phyloP scores from a whole-genome alignment of 225 moss, liverwort and hornwort species.

The Marchantia paleacea region DNA sequence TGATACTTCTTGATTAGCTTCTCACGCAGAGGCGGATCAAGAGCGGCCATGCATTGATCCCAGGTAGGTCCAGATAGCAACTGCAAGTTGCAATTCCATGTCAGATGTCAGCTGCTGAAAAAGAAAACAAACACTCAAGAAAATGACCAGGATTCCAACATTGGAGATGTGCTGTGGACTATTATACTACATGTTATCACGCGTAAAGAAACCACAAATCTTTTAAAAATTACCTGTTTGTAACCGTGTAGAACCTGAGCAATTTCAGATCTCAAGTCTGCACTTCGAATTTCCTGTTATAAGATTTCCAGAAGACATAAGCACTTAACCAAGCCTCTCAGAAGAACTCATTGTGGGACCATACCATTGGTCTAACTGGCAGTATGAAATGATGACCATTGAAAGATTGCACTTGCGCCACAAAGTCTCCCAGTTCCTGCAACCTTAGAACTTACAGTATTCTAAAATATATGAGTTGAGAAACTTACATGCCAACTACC shows the following conservation, averaged over 20 bases:
- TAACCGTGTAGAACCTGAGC: constrained; percentile 89
- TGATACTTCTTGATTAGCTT: constrained; percentile 85
- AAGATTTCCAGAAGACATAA: not conserved
- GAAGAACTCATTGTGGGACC: not conserved
- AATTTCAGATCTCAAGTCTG: constrained; percentile 86
- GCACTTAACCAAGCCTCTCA: not conserved
- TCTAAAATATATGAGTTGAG: not conserved
- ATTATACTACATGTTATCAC: too few species aligned
- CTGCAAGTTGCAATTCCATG: constrained; percentile 35
- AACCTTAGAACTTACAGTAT: not conserved
- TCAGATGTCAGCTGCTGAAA: not conserved
- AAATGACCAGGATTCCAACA: too few species aligned
- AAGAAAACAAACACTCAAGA: too few species aligned
- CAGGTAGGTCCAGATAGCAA: constrained; percentile 75
- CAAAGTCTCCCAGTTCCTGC: too few species aligned
- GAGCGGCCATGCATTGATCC: constrained; percentile 86
- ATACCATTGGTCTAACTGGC: too few species aligned
- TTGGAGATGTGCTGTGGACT: too few species aligned
- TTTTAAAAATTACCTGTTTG: constrained; percentile 54
- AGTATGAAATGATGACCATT: too few species aligned
- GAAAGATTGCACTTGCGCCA: too few species aligned
- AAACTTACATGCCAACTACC: constrained; percentile 98
- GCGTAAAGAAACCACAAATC: too few species aligned
- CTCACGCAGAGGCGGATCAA: constrained; percentile 79
- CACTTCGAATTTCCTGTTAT: constrained; percentile 82